Evolutionary conservation across 2,329 filamentous ascomycete species (phyloP).

Genomic region (Graphium sp.): DNA sequence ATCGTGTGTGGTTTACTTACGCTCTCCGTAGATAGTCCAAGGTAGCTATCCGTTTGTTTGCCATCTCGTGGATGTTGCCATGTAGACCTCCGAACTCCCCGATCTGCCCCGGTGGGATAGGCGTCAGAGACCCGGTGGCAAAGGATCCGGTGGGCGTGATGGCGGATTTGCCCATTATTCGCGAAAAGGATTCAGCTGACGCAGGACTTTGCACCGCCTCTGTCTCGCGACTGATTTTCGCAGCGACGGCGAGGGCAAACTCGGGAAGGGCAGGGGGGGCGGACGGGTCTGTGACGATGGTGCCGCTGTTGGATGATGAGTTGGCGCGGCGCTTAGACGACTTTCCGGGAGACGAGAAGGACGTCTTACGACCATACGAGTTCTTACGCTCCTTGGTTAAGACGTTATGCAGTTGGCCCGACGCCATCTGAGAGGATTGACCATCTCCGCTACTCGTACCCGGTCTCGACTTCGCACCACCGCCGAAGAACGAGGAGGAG

Average conservation of each 20-base stretch:
- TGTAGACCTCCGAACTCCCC: slow-evolving; percentile 31
- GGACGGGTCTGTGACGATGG: slow-evolving; percentile 23
- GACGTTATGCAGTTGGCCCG: slow-evolving; percentile 1
- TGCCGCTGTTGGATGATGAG: slow-evolving; percentile 19
- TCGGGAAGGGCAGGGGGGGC: slow-evolving; percentile 36
- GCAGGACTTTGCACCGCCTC: slow-evolving; percentile 11
- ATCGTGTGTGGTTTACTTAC: slow-evolving; percentile 33
- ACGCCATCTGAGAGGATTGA: neutral
- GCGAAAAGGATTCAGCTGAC: slow-evolving; percentile 18
- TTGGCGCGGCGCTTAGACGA: slow-evolving; percentile 21
- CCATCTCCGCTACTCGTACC: slow-evolving; percentile 3
- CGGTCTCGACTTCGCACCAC: slow-evolving; percentile 3
- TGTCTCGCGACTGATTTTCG: slow-evolving; percentile 19
- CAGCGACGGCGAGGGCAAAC: slow-evolving; percentile 30
- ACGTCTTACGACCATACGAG: slow-evolving; percentile 36
- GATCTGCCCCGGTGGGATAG: slow-evolving; percentile 8
- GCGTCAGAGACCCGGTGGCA: slow-evolving; percentile 10
- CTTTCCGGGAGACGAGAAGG: slow-evolving; percentile 23
- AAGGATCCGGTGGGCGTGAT: slow-evolving; percentile 15
- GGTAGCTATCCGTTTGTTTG: slow-evolving; percentile 85
- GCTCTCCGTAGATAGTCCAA: slow-evolving; percentile 85
- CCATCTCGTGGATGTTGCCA: slow-evolving; percentile 63
- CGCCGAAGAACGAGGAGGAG: slow-evolving; percentile 1
- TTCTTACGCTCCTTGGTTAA: slow-evolving; percentile 28
- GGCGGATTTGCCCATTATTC: slow-evolving; percentile 25